A percentile compares a stretch with the other conserved stretches of the same genome.
phyloP scores from a whole-genome alignment of 345 rosid species.

The Citrus mangshanensis region DNA sequence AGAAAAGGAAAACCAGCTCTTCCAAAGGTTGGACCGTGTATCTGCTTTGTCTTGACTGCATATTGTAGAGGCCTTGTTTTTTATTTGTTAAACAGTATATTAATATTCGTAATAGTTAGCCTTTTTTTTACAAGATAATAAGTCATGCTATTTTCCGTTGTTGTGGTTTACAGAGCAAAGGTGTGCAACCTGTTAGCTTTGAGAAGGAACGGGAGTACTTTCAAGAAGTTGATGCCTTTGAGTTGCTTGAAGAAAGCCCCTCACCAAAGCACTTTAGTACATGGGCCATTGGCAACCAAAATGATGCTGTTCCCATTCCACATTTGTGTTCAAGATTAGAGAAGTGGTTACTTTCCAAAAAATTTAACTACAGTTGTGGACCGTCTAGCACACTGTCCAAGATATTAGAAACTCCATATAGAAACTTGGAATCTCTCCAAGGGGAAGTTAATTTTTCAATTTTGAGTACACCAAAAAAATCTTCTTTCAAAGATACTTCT shows the following conservation, averaged over 20 bases:
- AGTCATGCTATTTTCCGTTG: background rate
- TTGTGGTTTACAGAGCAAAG: constrained; percentile 47
- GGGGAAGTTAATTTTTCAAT: constrained; percentile 21
- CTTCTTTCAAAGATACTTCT: constrained; percentile 22
- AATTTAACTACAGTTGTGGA: constrained; percentile 43
- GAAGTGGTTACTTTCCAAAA: constrained; percentile 69
- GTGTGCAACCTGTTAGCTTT: constrained; percentile 44
- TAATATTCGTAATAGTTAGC: no score
- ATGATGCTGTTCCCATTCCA: constrained; percentile 39
- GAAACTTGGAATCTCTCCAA: constrained; percentile 26
- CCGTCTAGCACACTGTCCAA: constrained; percentile 79
- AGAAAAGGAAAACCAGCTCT: constrained; percentile 65
- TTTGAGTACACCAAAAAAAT: constrained; percentile 49
- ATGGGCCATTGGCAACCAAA: constrained; percentile 56
- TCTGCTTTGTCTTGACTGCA: background rate
- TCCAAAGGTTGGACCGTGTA: constrained; percentile 47
- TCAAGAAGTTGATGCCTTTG: constrained; percentile 86
- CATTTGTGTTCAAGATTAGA: constrained; percentile 64
- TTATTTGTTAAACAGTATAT: background rate
- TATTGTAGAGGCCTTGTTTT: background rate
- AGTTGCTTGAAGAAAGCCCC: constrained; percentile 94
- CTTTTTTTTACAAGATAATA: background rate
- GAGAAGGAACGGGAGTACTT: constrained; percentile 76
- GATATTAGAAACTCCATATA: constrained; percentile 61
- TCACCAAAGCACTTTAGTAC: constrained; percentile 76